These are phyloP conservation scores for Dendrocalamus sinicus DNA, from an alignment of 176 grass and related monocot genomes.

Conservation along the genomic window DNA sequence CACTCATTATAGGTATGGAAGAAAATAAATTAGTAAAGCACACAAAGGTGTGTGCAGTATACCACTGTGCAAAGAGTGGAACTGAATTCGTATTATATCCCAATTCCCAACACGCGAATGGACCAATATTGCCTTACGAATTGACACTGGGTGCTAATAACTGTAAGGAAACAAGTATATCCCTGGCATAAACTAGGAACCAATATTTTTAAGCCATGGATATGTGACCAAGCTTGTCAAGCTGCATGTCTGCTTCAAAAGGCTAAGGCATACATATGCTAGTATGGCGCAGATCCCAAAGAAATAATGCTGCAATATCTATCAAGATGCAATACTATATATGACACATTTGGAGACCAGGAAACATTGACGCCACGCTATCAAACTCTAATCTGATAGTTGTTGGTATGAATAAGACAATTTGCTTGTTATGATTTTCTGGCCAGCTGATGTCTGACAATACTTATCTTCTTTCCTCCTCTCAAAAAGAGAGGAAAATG, in stretches of 20 bases:
- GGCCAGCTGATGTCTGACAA: not conserved
- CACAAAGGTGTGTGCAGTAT: not conserved
- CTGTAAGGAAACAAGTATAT: not conserved
- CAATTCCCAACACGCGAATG: not conserved
- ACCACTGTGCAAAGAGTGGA: not conserved
- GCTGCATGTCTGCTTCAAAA: not conserved
- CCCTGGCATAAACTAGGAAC: not conserved
- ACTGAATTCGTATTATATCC: not conserved
- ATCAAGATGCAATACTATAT: not conserved
- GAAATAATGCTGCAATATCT: not conserved
- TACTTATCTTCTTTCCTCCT: not conserved
- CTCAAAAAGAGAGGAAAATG: not conserved
- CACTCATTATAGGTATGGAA: not conserved
- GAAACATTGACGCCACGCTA: not conserved
- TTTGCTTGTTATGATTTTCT: not conserved
- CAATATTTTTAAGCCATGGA: not conserved
- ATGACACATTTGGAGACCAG: constrained; percentile 8
- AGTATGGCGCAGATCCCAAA: not conserved
- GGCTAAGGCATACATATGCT: not conserved
- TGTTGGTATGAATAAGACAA: not conserved
- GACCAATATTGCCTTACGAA: not conserved
- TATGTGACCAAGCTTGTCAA: constrained; percentile 9
- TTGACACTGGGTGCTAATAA: not conserved
- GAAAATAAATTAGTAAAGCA: not conserved
- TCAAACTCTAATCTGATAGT: not conserved